These are phyloP conservation scores for Pterothamnion heteromorphum DNA, from an alignment of 31 red algal species.

Conservation along the genomic window DNA sequence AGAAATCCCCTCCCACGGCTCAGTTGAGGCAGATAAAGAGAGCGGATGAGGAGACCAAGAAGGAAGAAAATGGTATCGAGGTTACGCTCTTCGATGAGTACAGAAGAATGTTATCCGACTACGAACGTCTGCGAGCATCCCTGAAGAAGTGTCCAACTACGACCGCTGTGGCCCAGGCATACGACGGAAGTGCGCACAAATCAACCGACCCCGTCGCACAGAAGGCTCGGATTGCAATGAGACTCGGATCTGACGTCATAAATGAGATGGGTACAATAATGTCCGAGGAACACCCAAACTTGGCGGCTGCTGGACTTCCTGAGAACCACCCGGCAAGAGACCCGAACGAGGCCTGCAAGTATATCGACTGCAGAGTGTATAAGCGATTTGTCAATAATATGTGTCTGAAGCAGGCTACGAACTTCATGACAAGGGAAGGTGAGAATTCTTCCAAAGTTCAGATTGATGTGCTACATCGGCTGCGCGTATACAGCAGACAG, in stretches of 20 bases:
- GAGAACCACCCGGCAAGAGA: background rate
- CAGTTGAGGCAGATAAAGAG: background rate
- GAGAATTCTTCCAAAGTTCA: no score
- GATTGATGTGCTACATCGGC: no score
- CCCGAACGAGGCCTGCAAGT: no score
- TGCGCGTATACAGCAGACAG: no score
- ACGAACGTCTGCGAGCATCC: background rate
- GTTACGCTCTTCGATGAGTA: background rate
- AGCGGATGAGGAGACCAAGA: background rate
- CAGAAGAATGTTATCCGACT: background rate
- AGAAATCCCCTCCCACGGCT: no score
- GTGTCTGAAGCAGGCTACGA: no score
- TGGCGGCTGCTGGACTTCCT: background rate
- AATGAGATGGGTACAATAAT: background rate
- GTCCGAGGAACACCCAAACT: conserved; percentile 6
- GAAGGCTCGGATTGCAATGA: background rate
- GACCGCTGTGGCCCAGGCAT: background rate
- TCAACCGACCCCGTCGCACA: background rate
- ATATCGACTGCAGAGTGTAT: no score
- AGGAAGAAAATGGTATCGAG: background rate
- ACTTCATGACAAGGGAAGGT: no score
- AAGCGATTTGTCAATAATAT: no score
- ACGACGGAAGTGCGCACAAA: background rate
- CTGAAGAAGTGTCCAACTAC: background rate
- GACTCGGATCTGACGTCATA: background rate